Evolutionary conservation across 306 rosid genomes (phyloP).

Genomic region (Malus orientalis): DNA sequence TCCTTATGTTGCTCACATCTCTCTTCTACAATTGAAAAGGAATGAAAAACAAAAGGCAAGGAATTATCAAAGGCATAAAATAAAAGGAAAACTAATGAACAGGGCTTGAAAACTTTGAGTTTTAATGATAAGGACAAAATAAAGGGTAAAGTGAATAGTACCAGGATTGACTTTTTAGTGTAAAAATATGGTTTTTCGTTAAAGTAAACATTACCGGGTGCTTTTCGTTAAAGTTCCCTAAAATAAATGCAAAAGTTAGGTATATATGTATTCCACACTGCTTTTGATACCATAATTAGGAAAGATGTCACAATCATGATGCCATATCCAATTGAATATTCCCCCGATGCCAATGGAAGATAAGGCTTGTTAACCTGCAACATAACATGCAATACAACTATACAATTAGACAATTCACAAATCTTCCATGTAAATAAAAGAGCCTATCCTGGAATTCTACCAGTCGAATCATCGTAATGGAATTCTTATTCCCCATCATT

Average conservation of each 20-base stretch:
- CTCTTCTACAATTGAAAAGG: not conserved
- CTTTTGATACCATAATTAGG: constrained; percentile 54
- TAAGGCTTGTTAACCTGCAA: constrained; percentile 93
- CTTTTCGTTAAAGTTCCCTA: too few relatives aligned
- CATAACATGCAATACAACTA: constrained; percentile 8
- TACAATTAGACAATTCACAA: constrained; percentile 12
- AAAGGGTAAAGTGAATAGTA: too few relatives aligned
- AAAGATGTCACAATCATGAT: constrained; percentile 55
- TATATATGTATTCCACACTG: not conserved
- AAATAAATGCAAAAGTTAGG: not conserved
- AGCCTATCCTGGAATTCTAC: not conserved
- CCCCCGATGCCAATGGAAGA: constrained; percentile 99
- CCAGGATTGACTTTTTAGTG: too few relatives aligned
- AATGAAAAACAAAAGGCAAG: not conserved
- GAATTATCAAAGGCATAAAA: not conserved
- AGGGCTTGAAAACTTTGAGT: too few relatives aligned
- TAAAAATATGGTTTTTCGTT: too few relatives aligned
- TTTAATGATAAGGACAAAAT: too few relatives aligned
- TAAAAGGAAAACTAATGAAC: not conserved
- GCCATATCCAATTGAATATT: constrained; percentile 77
- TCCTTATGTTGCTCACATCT: not conserved
- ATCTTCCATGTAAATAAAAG: not conserved
- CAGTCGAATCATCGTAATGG: not conserved
- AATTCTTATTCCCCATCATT: not conserved
- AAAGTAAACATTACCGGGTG: too few relatives aligned